phyloP scores from a whole-genome alignment of 139 green algal species.

The Astrephomene gubernaculifera region DNA sequence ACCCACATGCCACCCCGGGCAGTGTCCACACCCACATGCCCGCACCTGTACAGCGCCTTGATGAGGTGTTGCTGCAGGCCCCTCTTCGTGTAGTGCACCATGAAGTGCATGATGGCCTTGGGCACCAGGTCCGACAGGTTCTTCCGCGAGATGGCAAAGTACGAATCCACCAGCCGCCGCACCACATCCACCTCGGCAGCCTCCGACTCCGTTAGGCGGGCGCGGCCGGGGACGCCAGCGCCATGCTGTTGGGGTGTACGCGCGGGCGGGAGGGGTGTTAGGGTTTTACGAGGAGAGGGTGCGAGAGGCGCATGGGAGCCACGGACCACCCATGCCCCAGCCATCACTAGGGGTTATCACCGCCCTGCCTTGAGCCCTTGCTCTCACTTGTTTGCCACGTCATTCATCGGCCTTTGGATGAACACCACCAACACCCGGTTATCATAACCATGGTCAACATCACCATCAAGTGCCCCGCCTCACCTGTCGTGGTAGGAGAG shows the following conservation, averaged over 20 bases:
- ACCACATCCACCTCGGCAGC: slow-evolving; percentile 87
- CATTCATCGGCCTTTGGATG: too few species aligned
- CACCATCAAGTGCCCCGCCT: too few species aligned
- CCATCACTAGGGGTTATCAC: too few species aligned
- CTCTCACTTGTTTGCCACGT: too few species aligned
- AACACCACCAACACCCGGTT: too few species aligned
- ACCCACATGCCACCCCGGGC: too few species aligned
- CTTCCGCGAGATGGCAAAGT: slow-evolving; percentile 92
- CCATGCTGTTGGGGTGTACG: neutral
- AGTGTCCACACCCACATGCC: too few species aligned
- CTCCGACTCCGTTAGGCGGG: slow-evolving; percentile 14
- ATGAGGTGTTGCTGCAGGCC: slow-evolving; percentile 93
- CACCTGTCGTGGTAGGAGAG: slow-evolving; percentile 22
- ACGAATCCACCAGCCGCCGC: slow-evolving; percentile 86
- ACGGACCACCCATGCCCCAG: too few species aligned
- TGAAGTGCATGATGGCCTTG: slow-evolving; percentile 96
- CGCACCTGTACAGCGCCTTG: slow-evolving; percentile 80
- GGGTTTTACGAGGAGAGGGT: too few species aligned
- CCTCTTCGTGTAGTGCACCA: slow-evolving; percentile 83
- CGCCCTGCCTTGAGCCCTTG: neutral
- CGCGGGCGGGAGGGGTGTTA: too few species aligned
- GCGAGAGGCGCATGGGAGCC: too few species aligned
- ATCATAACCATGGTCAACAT: too few species aligned
- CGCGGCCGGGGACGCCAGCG: slow-evolving; percentile 31
- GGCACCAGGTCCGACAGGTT: slow-evolving; percentile 88